phyloP scores from a whole-genome alignment of 1,139 yeast genomes.

The Hansenula sp. region DNA sequence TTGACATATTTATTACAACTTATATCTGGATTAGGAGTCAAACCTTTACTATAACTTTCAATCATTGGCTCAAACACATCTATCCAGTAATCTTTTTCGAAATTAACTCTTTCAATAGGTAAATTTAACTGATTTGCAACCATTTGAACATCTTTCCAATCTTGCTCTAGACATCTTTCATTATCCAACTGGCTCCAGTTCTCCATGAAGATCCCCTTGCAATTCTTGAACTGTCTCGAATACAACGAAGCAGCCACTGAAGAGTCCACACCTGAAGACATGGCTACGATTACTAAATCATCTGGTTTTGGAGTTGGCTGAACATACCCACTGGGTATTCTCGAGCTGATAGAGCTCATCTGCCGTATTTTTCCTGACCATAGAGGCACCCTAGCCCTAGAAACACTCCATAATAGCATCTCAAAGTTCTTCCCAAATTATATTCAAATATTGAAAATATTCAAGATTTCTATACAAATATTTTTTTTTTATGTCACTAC shows the following conservation, averaged over 20 bases:
- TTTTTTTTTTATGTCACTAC: too few species aligned
- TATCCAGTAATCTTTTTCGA: conserved; percentile 89
- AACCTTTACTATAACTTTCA: conserved; percentile 59
- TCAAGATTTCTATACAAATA: too few species aligned
- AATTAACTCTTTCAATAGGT: conserved; percentile 72
- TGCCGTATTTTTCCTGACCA: too few species aligned
- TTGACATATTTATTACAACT: conserved; percentile 82
- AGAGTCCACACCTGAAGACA: conserved; percentile 98
- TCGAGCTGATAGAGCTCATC: too few species aligned
- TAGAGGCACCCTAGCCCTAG: too few species aligned
- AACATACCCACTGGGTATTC: conserved; percentile 14
- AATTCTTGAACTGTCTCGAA: conserved; percentile 41
- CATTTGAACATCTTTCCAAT: conserved; percentile 78
- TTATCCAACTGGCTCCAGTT: conserved; percentile 64
- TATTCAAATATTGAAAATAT: too few species aligned
- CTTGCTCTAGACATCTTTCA: conserved; percentile 70
- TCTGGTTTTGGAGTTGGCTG: conserved; percentile 43
- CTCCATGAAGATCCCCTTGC: conserved; percentile 84
- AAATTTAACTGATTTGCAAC: conserved; percentile 60
- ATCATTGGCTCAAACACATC: conserved; percentile 93
- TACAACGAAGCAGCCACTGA: conserved; percentile 81
- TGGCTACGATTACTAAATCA: conserved; percentile 75
- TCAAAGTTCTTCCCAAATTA: too few species aligned
- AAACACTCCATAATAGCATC: too few species aligned
- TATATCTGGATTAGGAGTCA: conserved; percentile 94